A percentile compares a stretch with the other conserved stretches of the same genome.
Evolutionary conservation across 2,329 filamentous ascomycete genomes (phyloP).

Genomic region (Alternaria panax): DNA sequence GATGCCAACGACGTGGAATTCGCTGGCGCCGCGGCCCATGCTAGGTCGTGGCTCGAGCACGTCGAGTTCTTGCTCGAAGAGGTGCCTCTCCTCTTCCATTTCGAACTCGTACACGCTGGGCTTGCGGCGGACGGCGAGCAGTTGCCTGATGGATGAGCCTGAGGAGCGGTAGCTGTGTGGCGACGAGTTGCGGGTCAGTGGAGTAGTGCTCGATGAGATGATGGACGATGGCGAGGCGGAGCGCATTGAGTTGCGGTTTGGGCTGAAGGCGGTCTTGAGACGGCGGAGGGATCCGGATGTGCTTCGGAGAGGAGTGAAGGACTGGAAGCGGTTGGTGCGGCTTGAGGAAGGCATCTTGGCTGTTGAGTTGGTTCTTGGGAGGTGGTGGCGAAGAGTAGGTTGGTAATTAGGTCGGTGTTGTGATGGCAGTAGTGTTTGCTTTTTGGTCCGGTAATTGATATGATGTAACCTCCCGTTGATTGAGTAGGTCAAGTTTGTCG

Average conservation of each 20-base stretch:
- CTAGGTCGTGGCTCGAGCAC: constrained; percentile 46
- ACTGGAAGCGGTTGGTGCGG: constrained; percentile 50
- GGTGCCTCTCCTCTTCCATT: constrained; percentile 44
- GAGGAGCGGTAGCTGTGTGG: constrained; percentile 41
- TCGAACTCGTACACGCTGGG: constrained; percentile 46
- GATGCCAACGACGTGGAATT: constrained; percentile 47
- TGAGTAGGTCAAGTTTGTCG: constrained; percentile 3
- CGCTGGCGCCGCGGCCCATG: constrained; percentile 17
- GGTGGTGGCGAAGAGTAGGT: not conserved
- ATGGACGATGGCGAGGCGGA: constrained; percentile 32
- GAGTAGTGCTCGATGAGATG: constrained; percentile 37
- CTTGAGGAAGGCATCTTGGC: constrained; percentile 39
- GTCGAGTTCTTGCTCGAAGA: constrained; percentile 40
- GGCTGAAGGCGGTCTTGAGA: constrained; percentile 47
- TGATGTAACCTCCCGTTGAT: not conserved
- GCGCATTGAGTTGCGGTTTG: constrained; percentile 39
- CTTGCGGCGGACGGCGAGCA: constrained; percentile 45
- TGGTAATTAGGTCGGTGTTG: not conserved
- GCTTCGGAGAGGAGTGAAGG: constrained; percentile 46
- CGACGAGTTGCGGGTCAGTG: constrained; percentile 39
- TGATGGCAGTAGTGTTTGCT: constrained; percentile 10
- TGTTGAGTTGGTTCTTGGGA: constrained; percentile 10
- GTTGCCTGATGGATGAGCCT: constrained; percentile 36
- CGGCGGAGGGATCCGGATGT: constrained; percentile 39
- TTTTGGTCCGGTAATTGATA: not conserved